Conservation (phyloP, 1,139 yeast genomes). For the Protomyces lactucae-debilis region DNA sequence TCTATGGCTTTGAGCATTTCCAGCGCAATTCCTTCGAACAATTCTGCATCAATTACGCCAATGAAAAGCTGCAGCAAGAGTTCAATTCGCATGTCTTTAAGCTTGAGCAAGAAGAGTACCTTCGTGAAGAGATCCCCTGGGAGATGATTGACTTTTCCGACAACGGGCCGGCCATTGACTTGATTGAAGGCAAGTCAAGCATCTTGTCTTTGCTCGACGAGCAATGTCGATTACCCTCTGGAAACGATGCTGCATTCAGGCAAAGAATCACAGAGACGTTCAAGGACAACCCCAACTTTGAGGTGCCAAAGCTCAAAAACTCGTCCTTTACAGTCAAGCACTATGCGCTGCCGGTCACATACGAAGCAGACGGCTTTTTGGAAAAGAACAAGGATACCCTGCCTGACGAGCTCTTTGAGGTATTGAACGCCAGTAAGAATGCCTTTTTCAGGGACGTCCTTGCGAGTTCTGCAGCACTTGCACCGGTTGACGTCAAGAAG, state of each 20-base stretch:
- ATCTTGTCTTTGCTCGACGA: slow-evolving; percentile 84
- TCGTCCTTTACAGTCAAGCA: slow-evolving; percentile 86
- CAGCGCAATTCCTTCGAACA: slow-evolving; percentile 93
- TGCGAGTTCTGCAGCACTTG: slow-evolving; percentile 56
- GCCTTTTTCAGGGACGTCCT: slow-evolving; percentile 60
- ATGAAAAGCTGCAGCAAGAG: slow-evolving; percentile 94
- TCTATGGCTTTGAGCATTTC: slow-evolving; percentile 95
- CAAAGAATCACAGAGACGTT: slow-evolving; percentile 57
- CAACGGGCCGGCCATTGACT: slow-evolving; percentile 93
- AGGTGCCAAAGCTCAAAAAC: slow-evolving; percentile 92
- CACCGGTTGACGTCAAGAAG: slow-evolving; percentile 37
- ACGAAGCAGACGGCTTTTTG: slow-evolving; percentile 89
- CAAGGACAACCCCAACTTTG: slow-evolving; percentile 81
- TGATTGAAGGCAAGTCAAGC: slow-evolving; percentile 73
- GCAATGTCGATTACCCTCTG: slow-evolving; percentile 91
- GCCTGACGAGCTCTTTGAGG: slow-evolving; percentile 90
- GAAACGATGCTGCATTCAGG: slow-evolving; percentile 82
- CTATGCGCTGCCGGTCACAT: slow-evolving; percentile 89
- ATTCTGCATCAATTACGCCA: slow-evolving; percentile 95
- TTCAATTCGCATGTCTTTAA: slow-evolving; percentile 97
- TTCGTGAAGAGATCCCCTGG: slow-evolving; percentile 92
- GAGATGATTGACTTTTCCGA: slow-evolving; percentile 93
- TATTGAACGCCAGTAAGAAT: slow-evolving; percentile 65
- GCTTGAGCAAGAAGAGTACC: slow-evolving; percentile 91
- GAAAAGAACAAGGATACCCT: slow-evolving; percentile 97